Base-by-base conservation (phyloP, 164 flowering plant genomes). In the Houttuynia cordata region DNA sequence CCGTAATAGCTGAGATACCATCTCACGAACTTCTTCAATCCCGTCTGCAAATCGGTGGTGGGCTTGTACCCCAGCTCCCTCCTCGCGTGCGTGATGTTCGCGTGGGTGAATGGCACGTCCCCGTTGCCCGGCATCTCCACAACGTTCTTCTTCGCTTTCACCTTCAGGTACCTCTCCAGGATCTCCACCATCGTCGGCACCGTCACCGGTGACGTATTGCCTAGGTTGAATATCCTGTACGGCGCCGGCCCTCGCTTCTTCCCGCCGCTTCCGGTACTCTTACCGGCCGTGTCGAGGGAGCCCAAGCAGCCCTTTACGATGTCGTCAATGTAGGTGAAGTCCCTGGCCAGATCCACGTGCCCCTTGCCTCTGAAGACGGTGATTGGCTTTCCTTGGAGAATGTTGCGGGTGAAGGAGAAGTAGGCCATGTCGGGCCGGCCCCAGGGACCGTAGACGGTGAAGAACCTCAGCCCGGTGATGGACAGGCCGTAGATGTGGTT, bases 361-460 rank as follows among this genome's bases (percentile, higher is more conserved):
- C 55, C n/a, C 51, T 61, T 61, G 30, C 64, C 64, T 9, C 69
- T 41, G 37, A 55, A 67, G 9, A 67, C 55, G 18, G 69, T 61
- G 18, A 67, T 67, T 15, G 64, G 69, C 56, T 67, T 67, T 8
- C 69, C 69, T 39, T 61, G 69, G 1, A 67, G 41, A 24, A 67
- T 67, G 64, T 67, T 61, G 12, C 64, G 40, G 40, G 69, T 67
- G 60, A 67, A 67, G 12, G 60, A 67, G 60, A 67, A 67, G 23
- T 67, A 67, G 47, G 69, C 69, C 69, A 67, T 67, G 50, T 67
- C 69, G 60, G 69, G 69, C n/a, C 69, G 42, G 7, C 69, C 69
- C 69, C 69, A 67, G 10, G 69, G 69, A 6, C 69, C 69, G 69
- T 67, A 67, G 15, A 67, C 69, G 10, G 69, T 67, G 65, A 67